phyloP scores from a whole-genome alignment of 2,329 filamentous ascomycete species.

The Clathrospora elynae region DNA sequence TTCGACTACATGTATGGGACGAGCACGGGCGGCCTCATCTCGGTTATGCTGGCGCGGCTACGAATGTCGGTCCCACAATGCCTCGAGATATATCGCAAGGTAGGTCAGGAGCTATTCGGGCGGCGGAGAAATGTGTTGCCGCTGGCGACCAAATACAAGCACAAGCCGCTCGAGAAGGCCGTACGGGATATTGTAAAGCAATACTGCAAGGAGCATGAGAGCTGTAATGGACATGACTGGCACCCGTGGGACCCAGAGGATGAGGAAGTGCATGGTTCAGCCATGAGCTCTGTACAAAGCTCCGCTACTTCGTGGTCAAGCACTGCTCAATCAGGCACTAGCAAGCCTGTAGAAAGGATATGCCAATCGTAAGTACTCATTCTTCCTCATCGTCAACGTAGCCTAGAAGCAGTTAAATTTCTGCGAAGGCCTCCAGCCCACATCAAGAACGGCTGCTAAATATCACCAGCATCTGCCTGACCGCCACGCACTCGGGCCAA shows the following conservation, averaged over 20 bases:
- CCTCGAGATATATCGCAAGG: slow-evolving; percentile 53
- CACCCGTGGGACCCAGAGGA: slow-evolving; percentile 49
- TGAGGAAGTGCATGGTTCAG: slow-evolving; percentile 4
- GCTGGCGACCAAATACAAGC: slow-evolving; percentile 56
- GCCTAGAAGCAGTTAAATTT: too few species aligned
- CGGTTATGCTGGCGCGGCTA: slow-evolving; percentile 56
- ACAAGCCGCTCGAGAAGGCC: slow-evolving; percentile 55
- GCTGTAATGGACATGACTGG: slow-evolving; percentile 52
- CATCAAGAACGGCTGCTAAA: slow-evolving; percentile 5
- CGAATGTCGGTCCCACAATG: slow-evolving; percentile 57
- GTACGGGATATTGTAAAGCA: slow-evolving; percentile 53
- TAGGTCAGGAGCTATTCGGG: slow-evolving; percentile 57
- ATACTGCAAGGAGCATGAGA: slow-evolving; percentile 51
- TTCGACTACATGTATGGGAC: slow-evolving; percentile 62
- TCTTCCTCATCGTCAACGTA: background rate
- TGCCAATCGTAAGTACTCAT: slow-evolving; percentile 44
- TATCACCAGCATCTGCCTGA: slow-evolving; percentile 50
- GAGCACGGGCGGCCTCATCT: slow-evolving; percentile 58
- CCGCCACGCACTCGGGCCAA: slow-evolving; percentile 54
- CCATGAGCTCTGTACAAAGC: slow-evolving; percentile 16
- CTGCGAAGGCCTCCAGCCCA: background rate
- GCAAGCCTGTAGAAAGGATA: slow-evolving; percentile 38
- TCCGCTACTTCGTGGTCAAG: slow-evolving; percentile 31
- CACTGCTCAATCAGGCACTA: slow-evolving; percentile 9
- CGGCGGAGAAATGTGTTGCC: slow-evolving; percentile 52